Conservation (phyloP, 106 monocot genomes). For the Phalaenopsis aphrodite region DNA sequence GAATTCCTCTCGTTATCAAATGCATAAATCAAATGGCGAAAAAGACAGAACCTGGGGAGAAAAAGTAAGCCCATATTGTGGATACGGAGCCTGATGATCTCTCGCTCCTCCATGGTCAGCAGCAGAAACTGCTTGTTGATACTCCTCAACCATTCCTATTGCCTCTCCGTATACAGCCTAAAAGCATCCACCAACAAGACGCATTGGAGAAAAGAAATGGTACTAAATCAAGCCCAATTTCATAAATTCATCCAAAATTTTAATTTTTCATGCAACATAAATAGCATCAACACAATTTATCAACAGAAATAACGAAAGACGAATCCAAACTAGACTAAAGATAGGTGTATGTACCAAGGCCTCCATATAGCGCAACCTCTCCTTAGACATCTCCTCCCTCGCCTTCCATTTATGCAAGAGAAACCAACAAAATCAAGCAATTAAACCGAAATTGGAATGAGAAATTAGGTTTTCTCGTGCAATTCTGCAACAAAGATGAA, state of each 20-base stretch:
- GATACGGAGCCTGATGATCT: conserved; percentile 31
- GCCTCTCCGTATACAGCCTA: conserved; percentile 70
- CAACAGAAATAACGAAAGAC: too few species aligned
- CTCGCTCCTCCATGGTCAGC: conserved; percentile 28
- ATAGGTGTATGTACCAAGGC: conserved; percentile 39
- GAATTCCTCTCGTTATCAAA: not conserved
- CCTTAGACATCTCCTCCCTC: conserved; percentile 82
- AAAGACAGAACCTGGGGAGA: conserved; percentile 47
- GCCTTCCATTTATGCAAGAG: conserved; percentile 35
- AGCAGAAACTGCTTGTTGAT: conserved; percentile 44
- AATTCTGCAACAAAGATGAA: not conserved
- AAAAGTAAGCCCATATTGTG: conserved; percentile 46
- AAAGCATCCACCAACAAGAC: not conserved
- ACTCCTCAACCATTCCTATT: conserved; percentile 75
- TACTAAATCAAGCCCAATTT: not conserved
- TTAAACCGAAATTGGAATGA: conserved; percentile 1
- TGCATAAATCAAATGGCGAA: not conserved
- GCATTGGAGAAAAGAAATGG: not conserved
- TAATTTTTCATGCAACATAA: not conserved
- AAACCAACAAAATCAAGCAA: not conserved
- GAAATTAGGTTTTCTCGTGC: not conserved
- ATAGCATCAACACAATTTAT: not conserved
- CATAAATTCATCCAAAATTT: not conserved
- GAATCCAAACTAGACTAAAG: too few species aligned
- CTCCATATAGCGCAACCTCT: conserved; percentile 70